A percentile compares a stretch with the other conserved stretches of the same genome.
phyloP scores from a whole-genome alignment of 805 yeast genomes.

The Torulaspora maleeae region DNA sequence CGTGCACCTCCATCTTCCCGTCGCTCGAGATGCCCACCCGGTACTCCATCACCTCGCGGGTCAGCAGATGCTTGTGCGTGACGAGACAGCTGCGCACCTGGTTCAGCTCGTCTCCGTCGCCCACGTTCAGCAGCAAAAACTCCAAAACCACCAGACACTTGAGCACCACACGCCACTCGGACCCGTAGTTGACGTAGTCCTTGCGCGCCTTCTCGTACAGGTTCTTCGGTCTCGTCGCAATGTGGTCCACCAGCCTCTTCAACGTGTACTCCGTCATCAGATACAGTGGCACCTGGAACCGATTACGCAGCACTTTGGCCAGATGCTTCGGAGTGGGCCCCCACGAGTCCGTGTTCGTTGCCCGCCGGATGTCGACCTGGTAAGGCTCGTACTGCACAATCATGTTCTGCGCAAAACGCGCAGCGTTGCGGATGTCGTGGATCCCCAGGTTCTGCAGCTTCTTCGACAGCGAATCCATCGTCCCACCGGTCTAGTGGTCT shows the following conservation, averaged over 20 bases:
- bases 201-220: constrained; percentile 38
- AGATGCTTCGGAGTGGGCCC: constrained; percentile 47
- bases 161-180: constrained; percentile 40
- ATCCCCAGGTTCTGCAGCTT: constrained; percentile 36
- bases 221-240: constrained; percentile 36
- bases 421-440: constrained; percentile 40
- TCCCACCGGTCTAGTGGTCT: not conserved
- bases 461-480: constrained; percentile 34
- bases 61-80: constrained; percentile 34
- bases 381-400: constrained; percentile 38
- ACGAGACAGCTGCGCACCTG: constrained; percentile 31
- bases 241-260: constrained; percentile 36
- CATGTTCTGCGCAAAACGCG: constrained; percentile 39
- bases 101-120: constrained; percentile 33
- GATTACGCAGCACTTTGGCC: constrained; percentile 33
- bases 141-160: constrained; percentile 38
- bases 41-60: constrained; percentile 30
- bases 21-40: constrained; percentile 34
- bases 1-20: constrained; percentile 39
- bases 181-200: constrained; percentile 39
- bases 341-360: constrained; percentile 51
- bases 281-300: constrained; percentile 32
- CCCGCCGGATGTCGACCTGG: constrained; percentile 40
- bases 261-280: constrained; percentile 35
- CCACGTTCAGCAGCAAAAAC: constrained; percentile 33